Percentiles rank a stretch among this genome's conserved stretches.
These are phyloP conservation scores for Litchi chinensis DNA, from an alignment of 345 rosid genomes.

Conservation along the genomic window DNA sequence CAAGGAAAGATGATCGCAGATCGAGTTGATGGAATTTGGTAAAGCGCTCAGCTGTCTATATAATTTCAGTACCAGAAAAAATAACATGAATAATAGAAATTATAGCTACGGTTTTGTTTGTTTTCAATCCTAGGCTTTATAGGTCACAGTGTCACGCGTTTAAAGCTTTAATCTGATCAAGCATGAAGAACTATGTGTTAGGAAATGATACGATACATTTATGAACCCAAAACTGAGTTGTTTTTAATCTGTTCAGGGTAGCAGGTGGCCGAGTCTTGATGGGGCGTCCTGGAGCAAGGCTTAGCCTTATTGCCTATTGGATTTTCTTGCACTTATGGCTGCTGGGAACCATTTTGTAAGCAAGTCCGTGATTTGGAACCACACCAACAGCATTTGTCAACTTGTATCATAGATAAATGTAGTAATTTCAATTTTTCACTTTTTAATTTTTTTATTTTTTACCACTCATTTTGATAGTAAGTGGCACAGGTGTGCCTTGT, in stretches of 20 bases:
- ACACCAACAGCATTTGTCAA: slow-evolving; percentile 5
- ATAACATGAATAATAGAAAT: neutral
- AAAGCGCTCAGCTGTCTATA: slow-evolving; percentile 17
- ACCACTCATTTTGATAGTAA: neutral
- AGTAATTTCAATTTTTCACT: neutral
- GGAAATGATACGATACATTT: neutral
- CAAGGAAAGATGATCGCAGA: slow-evolving; percentile 93
- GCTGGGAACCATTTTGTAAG: slow-evolving; percentile 69
- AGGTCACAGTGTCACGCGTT: neutral
- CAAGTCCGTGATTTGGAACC: neutral
- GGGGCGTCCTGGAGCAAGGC: slow-evolving; percentile 84
- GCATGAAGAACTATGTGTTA: neutral
- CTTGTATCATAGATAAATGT: slow-evolving; percentile 36
- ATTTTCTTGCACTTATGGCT: slow-evolving; percentile 82
- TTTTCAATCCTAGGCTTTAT: neutral
- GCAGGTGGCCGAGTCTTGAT: slow-evolving; percentile 76
- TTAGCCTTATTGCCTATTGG: slow-evolving; percentile 73
- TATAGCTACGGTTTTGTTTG: neutral
- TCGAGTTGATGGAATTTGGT: slow-evolving; percentile 91
- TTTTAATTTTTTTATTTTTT: slow-evolving; percentile 8
- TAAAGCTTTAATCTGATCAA: neutral
- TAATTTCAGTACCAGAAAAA: neutral
- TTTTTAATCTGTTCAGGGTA: slow-evolving; percentile 56
- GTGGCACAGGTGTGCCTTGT: slow-evolving; percentile 2
- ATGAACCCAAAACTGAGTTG: slow-evolving; percentile 16